Evolutionary conservation across 768 basidiomycete species (phyloP).

Genomic region (Dacryopinax spathularia): DNA sequence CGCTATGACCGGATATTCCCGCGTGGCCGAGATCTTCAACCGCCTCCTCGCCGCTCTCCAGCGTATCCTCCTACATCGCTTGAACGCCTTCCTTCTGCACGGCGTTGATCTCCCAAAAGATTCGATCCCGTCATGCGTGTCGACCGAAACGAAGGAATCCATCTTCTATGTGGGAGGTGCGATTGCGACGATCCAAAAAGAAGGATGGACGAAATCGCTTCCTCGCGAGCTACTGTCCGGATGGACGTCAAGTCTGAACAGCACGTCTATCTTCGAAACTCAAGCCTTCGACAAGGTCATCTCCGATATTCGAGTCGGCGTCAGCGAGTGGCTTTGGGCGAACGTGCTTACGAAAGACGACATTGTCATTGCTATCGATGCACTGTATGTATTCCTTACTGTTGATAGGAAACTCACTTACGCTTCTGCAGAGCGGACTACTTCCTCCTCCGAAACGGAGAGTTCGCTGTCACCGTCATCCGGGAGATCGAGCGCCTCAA

Average conservation of each 20-base stretch:
- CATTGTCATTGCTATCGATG: slow-evolving; percentile 71
- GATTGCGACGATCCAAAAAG: slow-evolving; percentile 66
- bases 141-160: slow-evolving; percentile 56
- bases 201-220: slow-evolving; percentile 64
- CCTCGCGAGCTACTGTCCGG: slow-evolving; percentile 51
- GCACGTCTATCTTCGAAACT: slow-evolving; percentile 56
- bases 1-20: slow-evolving; percentile 64
- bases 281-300: slow-evolving; percentile 65
- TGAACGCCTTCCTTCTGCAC: slow-evolving; percentile 70
- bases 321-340: slow-evolving; percentile 90
- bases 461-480: slow-evolving; percentile 71
- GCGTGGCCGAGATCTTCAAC: slow-evolving; percentile 55
- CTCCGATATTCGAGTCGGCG: slow-evolving; percentile 55
- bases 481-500: slow-evolving; percentile 78
- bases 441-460: slow-evolving; percentile 77
- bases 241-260: slow-evolving; percentile 49
- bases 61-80: slow-evolving; percentile 67
- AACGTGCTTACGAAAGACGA: slow-evolving; percentile 75
- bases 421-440: slow-evolving; percentile 52
- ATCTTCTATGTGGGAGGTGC: slow-evolving; percentile 80
- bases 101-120: slow-evolving; percentile 50
- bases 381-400: slow-evolving; percentile 42
- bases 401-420: not conserved
- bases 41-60: slow-evolving; percentile 63
- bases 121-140: slow-evolving; percentile 62